Evolutionary conservation across 1,139 yeast species (phyloP).

Genomic region (Nakaseomyces kungkrabaensis): DNA sequence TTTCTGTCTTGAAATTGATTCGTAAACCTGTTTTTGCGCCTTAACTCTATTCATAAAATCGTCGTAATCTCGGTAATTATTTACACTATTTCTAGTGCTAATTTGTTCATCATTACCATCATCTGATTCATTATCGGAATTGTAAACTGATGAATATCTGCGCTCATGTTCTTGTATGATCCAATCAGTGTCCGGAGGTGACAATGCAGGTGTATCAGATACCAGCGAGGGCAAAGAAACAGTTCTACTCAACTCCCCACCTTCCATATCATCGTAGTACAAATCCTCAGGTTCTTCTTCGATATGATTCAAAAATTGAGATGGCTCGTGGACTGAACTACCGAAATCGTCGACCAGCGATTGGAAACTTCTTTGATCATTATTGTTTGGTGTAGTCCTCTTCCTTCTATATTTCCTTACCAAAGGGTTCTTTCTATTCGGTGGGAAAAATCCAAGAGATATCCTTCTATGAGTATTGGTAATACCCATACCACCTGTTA

Average conservation of each 20-base stretch:
- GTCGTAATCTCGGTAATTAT: conserved; percentile 24
- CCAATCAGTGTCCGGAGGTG: conserved; percentile 54
- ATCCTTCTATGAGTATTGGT: conserved; percentile 36
- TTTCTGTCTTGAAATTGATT: conserved; percentile 16
- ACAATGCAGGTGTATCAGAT: conserved; percentile 37
- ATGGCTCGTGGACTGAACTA: conserved; percentile 23
- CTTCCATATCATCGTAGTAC: conserved; percentile 35
- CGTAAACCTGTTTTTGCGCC: conserved; percentile 23
- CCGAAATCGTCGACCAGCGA: conserved; percentile 34
- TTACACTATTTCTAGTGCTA: conserved; percentile 7
- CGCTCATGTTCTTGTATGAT: conserved; percentile 59
- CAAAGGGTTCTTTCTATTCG: conserved; percentile 58
- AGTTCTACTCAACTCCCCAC: conserved; percentile 35
- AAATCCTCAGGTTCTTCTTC: conserved; percentile 34
- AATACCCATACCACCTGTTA: conserved; percentile 34
- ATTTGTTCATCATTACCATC: conserved; percentile 15
- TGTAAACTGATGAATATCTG: conserved; percentile 36
- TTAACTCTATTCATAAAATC: conserved; percentile 34
- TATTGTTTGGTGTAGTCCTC: conserved; percentile 29
- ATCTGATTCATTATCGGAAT: conserved; percentile 16
- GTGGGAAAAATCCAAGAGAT: conserved; percentile 52
- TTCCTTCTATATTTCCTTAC: conserved; percentile 42
- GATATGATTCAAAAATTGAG: conserved; percentile 30
- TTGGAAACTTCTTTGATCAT: conserved; percentile 58
- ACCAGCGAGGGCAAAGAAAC: conserved; percentile 56